These are phyloP conservation scores for Crithidia expoeki DNA, from an alignment of 208 protist genomes.

Conservation along the genomic window DNA sequence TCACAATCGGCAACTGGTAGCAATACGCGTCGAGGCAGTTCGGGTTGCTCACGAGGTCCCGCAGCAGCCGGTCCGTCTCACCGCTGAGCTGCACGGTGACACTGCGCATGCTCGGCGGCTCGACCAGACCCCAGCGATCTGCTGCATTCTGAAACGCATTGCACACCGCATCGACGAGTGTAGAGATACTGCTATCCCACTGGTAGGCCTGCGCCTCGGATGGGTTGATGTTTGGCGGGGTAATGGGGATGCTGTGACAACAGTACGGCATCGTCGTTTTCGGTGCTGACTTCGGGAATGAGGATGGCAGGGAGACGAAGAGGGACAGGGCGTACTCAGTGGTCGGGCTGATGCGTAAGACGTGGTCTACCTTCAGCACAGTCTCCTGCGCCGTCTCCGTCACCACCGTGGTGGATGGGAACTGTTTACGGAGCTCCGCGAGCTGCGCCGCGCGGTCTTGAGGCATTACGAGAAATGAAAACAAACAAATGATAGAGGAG, in stretches of 20 bases:
- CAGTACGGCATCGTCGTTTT: constrained; percentile 65
- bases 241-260: constrained; percentile 59
- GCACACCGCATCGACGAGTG: constrained; percentile 64
- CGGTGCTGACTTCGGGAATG: constrained; percentile 57
- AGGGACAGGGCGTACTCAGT: constrained; percentile 63
- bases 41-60: constrained; percentile 69
- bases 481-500: constrained; percentile 6
- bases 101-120: constrained; percentile 62
- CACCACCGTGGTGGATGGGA: constrained; percentile 49
- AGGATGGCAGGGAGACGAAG: constrained; percentile 54
- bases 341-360: constrained; percentile 37
- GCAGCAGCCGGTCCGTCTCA: constrained; percentile 66
- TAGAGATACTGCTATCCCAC: constrained; percentile 64
- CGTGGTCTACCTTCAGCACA: constrained; percentile 70
- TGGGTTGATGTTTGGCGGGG: constrained; percentile 46
- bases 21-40: constrained; percentile 88
- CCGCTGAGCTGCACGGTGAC: constrained; percentile 47
- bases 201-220: constrained; percentile 33
- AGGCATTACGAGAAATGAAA: constrained; percentile 14
- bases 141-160: constrained; percentile 74
- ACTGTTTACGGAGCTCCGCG: constrained; percentile 42
- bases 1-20: constrained; percentile 84
- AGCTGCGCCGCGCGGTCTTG: constrained; percentile 46
- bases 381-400: constrained; percentile 46
- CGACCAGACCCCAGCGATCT: constrained; percentile 70